phyloP scores from a whole-genome alignment of 139 green algal species.

The Volvox africanus region DNA sequence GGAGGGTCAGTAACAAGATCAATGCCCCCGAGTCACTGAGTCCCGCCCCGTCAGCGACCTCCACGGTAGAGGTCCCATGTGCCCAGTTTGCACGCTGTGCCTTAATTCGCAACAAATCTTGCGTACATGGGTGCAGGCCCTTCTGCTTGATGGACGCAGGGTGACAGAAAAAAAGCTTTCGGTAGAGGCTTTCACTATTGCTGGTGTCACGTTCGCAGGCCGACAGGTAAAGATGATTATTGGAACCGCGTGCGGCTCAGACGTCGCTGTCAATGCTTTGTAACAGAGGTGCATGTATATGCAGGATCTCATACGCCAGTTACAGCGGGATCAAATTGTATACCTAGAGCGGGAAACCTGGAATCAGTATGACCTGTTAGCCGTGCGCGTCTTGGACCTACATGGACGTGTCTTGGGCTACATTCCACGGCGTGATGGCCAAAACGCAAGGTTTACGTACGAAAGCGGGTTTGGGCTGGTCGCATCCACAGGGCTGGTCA shows the following conservation, averaged over 20 bases:
- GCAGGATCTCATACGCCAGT: slow-evolving; percentile 14
- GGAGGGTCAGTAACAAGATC: no score
- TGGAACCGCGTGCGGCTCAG: neutral
- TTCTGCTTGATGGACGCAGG: neutral
- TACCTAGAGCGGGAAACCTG: slow-evolving; percentile 41
- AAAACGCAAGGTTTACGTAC: neutral
- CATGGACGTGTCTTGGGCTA: slow-evolving; percentile 21
- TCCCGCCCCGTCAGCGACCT: no score
- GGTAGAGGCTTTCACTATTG: neutral
- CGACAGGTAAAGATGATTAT: slow-evolving; percentile 17
- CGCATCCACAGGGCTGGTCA: neutral
- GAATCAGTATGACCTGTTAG: slow-evolving; percentile 28
- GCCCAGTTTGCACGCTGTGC: no score
- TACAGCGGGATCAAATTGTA: neutral
- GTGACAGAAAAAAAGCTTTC: neutral
- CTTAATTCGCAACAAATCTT: no score
- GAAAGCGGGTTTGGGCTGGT: neutral
- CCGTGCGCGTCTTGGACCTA: slow-evolving; percentile 18
- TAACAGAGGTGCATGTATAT: neutral
- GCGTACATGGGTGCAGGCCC: no score
- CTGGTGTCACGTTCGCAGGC: slow-evolving; percentile 37
- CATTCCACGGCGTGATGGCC: neutral
- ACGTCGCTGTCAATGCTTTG: neutral
- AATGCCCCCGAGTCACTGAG: no score
- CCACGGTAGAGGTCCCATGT: no score